These are phyloP conservation scores for Coniella lustricola DNA, from an alignment of 2,329 filamentous ascomycete genomes.

Conservation along the genomic window DNA sequence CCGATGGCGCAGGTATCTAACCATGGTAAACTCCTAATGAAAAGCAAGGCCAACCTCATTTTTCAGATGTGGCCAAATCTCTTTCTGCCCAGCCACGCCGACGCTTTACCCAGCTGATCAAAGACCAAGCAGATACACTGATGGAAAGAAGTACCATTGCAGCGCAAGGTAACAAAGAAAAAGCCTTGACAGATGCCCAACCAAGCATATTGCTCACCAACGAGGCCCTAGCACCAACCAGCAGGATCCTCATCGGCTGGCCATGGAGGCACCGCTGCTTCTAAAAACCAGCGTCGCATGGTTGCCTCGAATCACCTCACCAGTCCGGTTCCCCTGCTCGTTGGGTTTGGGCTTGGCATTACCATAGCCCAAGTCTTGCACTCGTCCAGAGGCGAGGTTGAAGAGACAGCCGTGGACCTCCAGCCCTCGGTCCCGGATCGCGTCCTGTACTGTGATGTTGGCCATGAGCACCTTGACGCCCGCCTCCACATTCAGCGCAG, in stretches of 20 bases:
- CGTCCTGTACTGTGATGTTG: slow-evolving; percentile 63
- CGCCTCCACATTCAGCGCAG: slow-evolving; percentile 68
- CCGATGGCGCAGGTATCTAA: no score
- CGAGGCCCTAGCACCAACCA: not conserved
- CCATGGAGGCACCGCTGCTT: slow-evolving; percentile 32
- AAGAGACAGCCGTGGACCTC: slow-evolving; percentile 74
- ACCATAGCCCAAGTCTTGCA: slow-evolving; percentile 42
- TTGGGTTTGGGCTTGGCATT: slow-evolving; percentile 23
- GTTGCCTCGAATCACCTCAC: slow-evolving; percentile 37
- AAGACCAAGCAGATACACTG: no score
- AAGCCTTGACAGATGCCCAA: not conserved
- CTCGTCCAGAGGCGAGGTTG: slow-evolving; percentile 46
- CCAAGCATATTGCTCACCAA: no score
- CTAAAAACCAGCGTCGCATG: slow-evolving; percentile 46
- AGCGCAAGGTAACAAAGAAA: not conserved
- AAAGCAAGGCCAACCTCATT: no score
- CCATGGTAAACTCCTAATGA: no score
- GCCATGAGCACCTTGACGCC: slow-evolving; percentile 61
- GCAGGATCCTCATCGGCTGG: slow-evolving; percentile 19
- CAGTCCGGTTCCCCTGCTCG: slow-evolving; percentile 10
- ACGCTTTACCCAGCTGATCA: no score
- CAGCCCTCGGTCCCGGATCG: slow-evolving; percentile 62
- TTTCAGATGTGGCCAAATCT: no score
- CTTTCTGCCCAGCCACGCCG: no score
- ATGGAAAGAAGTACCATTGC: not conserved